phyloP scores from a whole-genome alignment of 352 stramenopile genomes.

The Pelagophyceae sp. region DNA sequence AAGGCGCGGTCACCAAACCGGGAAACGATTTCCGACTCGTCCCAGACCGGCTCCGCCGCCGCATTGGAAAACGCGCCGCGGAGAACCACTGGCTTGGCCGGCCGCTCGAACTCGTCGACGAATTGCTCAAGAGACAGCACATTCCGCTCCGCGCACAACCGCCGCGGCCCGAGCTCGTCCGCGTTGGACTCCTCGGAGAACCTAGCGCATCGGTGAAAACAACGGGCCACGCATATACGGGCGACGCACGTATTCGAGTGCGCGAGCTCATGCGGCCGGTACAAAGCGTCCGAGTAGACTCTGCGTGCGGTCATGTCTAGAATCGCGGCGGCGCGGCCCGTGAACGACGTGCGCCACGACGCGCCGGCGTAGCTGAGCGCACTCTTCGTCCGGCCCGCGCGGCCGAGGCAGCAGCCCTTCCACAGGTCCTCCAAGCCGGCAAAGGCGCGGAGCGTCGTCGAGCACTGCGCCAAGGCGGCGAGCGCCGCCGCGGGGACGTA shows the following conservation, averaged over 20 bases:
- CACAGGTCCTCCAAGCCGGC: conserved; percentile 65
- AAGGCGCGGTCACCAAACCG: conserved; percentile 51
- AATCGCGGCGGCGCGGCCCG: neutral
- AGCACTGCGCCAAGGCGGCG: conserved; percentile 42
- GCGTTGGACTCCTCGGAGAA: too few relatives aligned
- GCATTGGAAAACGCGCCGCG: conserved; percentile 57
- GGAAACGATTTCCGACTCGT: conserved; percentile 52
- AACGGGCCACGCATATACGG: too few relatives aligned
- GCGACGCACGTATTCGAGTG: conserved; percentile 35
- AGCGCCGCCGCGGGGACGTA: conserved; percentile 52
- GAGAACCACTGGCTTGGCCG: conserved; percentile 66
- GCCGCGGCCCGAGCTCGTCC: too few relatives aligned
- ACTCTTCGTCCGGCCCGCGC: conserved; percentile 57
- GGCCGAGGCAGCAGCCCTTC: conserved; percentile 59
- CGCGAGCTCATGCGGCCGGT: conserved; percentile 67
- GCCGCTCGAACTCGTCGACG: conserved; percentile 54
- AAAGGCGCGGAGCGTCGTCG: conserved; percentile 59
- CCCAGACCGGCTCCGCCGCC: conserved; percentile 61
- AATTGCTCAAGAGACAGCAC: conserved; percentile 65
- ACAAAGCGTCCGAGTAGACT: conserved; percentile 73
- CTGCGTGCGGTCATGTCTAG: conserved; percentile 40
- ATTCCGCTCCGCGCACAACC: conserved; percentile 58
- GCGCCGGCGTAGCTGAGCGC: conserved; percentile 51
- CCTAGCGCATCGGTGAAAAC: too few relatives aligned
- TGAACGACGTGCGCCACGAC: conserved; percentile 31